A percentile compares a stretch with the other conserved stretches of the same genome.
Evolutionary conservation across 768 basidiomycete species (phyloP).

Genomic region (Mycena alexandri): DNA sequence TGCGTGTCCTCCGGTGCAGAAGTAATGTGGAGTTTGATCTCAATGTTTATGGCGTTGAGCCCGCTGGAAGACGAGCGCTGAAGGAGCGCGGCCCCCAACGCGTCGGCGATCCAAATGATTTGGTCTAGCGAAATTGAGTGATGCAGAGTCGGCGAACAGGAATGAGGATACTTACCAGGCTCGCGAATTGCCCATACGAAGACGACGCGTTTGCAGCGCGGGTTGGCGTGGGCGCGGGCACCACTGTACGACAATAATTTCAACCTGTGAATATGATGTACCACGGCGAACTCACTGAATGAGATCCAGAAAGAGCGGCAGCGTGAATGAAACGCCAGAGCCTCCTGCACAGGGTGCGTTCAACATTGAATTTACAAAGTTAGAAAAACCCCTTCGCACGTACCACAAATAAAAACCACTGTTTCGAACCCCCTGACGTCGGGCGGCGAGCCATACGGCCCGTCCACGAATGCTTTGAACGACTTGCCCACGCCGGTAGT

Average conservation of each 20-base stretch:
- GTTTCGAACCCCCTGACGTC: conserved; percentile 52
- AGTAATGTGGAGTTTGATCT: conserved; percentile 59
- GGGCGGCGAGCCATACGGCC: conserved; percentile 59
- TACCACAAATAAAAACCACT: conserved; percentile 58
- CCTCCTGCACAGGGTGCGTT: conserved; percentile 51
- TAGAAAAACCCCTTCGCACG: conserved; percentile 22
- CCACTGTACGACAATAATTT: conserved; percentile 39
- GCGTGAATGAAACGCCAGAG: conserved; percentile 62
- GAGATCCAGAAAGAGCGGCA: conserved; percentile 58
- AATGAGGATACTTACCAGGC: conserved; percentile 43
- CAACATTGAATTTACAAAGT: background rate
- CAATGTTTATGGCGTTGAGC: conserved; percentile 43
- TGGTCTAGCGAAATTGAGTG: conserved; percentile 44
- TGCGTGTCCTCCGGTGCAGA: conserved; percentile 38
- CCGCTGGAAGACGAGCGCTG: conserved; percentile 25
- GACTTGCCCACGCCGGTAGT: background rate
- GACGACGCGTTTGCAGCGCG: conserved; percentile 47
- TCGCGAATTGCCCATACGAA: conserved; percentile 63
- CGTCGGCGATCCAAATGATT: conserved; percentile 60
- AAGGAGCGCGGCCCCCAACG: conserved; percentile 49
- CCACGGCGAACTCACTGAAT: conserved; percentile 51
- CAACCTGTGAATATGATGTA: background rate
- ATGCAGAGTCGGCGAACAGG: background rate
- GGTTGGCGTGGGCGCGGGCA: conserved; percentile 40
- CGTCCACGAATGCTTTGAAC: conserved; percentile 40